Evolutionary conservation across 2,329 filamentous ascomycete species (phyloP), one percentile per base, ranked within the genome.

Genomic region (Penicillium sp.): DNA sequence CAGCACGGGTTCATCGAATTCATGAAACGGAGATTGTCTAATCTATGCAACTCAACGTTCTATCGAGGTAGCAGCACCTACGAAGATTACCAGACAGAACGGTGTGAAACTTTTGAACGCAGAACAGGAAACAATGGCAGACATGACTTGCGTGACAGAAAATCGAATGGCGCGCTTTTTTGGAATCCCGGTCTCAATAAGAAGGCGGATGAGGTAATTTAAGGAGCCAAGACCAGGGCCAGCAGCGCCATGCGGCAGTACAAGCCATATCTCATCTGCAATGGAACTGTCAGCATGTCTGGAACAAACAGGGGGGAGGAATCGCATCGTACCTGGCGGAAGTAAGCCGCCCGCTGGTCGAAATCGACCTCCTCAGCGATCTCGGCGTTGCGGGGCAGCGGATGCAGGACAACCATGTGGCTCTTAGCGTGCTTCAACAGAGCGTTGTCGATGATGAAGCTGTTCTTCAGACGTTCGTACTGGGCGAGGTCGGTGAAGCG

Each of bases 201-300:
- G 55, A 57, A 22, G 36, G 50, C 18, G 40, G 6, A 35, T 41
- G 18, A 5, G 36, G 13, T 2, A 31, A 46, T 35, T 67, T 69
- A 78, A 64, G 79, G 79, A 57, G 83, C 87, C 90, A 99, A 89
- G 77, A 98, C 91, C 77, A 98, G 83, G 67, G 95, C 95, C 76
- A 99, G 84, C 80, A 99, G 80, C 69, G 95, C 95, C 95, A 99
- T 99, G 76, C 95, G 90, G 78, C 91, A 96, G 84, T 97, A 98
- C 70, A 99, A 86, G 69, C 95, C 95, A 80, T 98, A 97, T 79
- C 89, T 87, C 94, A 97, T 97, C 93, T 97, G 71, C 59, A 61
- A 49, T 37, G 24, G 14, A 58, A 64, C 33, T 50, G 74, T 87
- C 76, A 86, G 82, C 66, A 65, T 56, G 56, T 50, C 33, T 37